Conservation (phyloP, 306 rosid species). For the Casuarina cunninghamiana region DNA sequence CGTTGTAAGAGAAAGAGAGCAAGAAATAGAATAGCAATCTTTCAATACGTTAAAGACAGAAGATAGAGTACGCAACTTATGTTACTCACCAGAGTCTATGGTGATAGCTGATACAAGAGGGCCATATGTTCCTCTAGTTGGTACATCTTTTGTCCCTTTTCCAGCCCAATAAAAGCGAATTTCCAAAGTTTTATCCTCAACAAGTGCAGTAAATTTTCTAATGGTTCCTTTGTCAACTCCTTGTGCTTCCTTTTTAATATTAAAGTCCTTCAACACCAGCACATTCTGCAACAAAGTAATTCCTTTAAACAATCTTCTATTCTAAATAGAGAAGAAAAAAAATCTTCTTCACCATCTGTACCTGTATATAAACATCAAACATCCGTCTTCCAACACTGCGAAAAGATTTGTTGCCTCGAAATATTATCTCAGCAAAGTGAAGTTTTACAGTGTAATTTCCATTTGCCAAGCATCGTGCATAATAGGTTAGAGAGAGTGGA, state of each 20-base stretch:
- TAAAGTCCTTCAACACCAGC: constrained; percentile 46
- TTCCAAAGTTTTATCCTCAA: constrained; percentile 37
- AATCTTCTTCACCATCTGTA: constrained; percentile 14
- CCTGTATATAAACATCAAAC: constrained; percentile 70
- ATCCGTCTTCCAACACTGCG: constrained; percentile 60
- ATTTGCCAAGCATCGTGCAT: constrained; percentile 59
- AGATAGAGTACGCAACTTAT: not conserved
- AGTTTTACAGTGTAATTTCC: constrained; percentile 27
- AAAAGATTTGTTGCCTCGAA: constrained; percentile 51
- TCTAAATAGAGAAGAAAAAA: not conserved
- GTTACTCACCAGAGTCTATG: constrained; percentile 49
- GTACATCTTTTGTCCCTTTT: constrained; percentile 60
- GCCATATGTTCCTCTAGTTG: constrained; percentile 54
- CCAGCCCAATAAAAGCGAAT: constrained; percentile 70
- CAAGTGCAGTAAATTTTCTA: constrained; percentile 35
- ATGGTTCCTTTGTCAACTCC: constrained; percentile 42
- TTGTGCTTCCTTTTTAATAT: constrained; percentile 46
- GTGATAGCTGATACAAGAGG: constrained; percentile 71
- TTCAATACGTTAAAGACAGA: not conserved
- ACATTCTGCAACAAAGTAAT: constrained; percentile 37
- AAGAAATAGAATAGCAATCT: too few relatives aligned
- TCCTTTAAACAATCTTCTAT: constrained; percentile 19
- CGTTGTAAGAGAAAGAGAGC: too few relatives aligned
- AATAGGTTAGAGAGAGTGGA: constrained; percentile 52
- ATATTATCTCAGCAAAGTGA: constrained; percentile 32